Base-by-base conservation (phyloP, 306 rosid genomes). In the Prunus davidiana region DNA sequence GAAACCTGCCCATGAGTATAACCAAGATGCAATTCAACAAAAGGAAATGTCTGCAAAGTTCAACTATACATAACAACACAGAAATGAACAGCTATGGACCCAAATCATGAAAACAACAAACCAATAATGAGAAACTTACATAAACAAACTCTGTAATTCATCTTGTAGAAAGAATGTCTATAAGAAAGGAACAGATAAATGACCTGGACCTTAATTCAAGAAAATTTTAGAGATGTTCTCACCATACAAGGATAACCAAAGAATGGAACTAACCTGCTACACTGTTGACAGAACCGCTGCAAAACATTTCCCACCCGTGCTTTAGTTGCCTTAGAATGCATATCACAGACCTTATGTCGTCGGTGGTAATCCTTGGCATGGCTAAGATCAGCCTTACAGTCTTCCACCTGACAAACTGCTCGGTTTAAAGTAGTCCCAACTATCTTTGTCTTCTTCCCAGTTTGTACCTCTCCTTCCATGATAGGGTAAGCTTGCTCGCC, bases 261-360 rank as follows among this genome's bases (percentile, higher is more conserved):
- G 54, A 38, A 11, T 61, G 60, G 67, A 81, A 76, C 86, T 79
- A 74, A 89, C 99, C 99, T 87, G 75, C 99, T 95, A 77, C 99
- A 95, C 76, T 95, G 99, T 71, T 95, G 99, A 80, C 99, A 95
- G 82, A 95, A 95, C 43, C 99, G 82, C 80, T 95, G 97, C 99
- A 92, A 78, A 18, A 82, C 80, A 41, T 82, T 91, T 24, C 91
- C 97, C 7, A 95, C 97, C 60, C 82, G 92, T 1, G 99, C 97
- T 78, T 75, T 87, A 77, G 79, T 81, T 13, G 97, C 97, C 89
- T 92, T 95, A 49, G 99, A 91, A 83, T 95, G 99, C 77, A 88
- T 69, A 79, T 90, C 93, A 63, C 99, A 95, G 67, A 95, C 99
- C 79, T 92, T 95, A 80, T 95, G 99, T 24, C 99, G 85, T 32